Conservation (phyloP, 2,329 filamentous ascomycete genomes). For the Achaetomium macrosporum region DNA sequence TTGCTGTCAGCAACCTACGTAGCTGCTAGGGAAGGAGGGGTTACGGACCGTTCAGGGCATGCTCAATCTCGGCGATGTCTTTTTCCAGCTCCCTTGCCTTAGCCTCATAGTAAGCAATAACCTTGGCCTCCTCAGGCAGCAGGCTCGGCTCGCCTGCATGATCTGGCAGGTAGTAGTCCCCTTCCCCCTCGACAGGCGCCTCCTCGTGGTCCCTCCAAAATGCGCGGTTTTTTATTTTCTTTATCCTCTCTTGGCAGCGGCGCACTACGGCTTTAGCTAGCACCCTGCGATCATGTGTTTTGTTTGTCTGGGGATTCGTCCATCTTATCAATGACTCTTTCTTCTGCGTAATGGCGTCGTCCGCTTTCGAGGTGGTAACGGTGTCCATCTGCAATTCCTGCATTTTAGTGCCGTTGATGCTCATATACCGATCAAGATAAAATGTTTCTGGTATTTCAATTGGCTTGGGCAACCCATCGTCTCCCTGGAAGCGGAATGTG, state of each 20-base stretch:
- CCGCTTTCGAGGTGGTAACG: neutral
- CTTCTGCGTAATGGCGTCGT: slow-evolving; percentile 8
- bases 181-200: neutral
- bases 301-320: slow-evolving; percentile 14
- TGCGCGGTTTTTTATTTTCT: slow-evolving; percentile 14
- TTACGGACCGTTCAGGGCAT: slow-evolving; percentile 17
- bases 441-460: slow-evolving; percentile 25
- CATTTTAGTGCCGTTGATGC: slow-evolving; percentile 8
- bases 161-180: slow-evolving; percentile 19
- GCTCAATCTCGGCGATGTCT: slow-evolving; percentile 13
- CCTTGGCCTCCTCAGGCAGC: slow-evolving; percentile 14
- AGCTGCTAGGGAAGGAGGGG: too few species aligned
- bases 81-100: slow-evolving; percentile 14
- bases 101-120: slow-evolving; percentile 16
- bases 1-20: neutral
- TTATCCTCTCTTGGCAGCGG: slow-evolving; percentile 13
- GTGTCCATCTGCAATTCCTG: slow-evolving; percentile 16
- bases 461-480: slow-evolving; percentile 10
- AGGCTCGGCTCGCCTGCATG: slow-evolving; percentile 12
- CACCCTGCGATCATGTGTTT: slow-evolving; percentile 12
- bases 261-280: slow-evolving; percentile 13
- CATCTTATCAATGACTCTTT: slow-evolving; percentile 13
- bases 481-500: slow-evolving; percentile 17
- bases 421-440: slow-evolving; percentile 24
- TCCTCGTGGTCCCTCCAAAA: slow-evolving; percentile 20